phyloP scores from a whole-genome alignment of 1,284 basidiomycete genomes.

The Naganishia sp. region DNA sequence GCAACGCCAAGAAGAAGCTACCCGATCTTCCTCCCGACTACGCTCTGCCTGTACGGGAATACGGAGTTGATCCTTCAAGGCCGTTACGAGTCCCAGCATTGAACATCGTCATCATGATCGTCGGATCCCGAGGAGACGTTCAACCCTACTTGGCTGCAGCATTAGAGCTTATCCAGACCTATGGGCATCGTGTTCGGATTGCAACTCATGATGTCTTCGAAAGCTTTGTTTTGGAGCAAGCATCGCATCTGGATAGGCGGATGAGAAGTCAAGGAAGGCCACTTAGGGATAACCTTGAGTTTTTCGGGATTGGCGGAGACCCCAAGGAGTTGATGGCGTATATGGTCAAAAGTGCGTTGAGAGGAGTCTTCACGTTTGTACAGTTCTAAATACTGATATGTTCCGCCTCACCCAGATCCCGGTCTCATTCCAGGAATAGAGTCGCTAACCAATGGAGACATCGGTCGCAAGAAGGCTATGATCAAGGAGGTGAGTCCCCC shows the following conservation, averaged over 20 bases:
- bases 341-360: conserved; percentile 53
- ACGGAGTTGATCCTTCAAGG: conserved; percentile 57
- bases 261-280: conserved; percentile 2
- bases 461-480: conserved; percentile 8
- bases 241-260: background rate
- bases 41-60: conserved; percentile 58
- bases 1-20: conserved; percentile 46
- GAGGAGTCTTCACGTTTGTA: too few species aligned
- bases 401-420: conserved; percentile 39
- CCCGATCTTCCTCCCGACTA: conserved; percentile 60
- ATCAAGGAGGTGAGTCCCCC: background rate
- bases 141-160: conserved; percentile 70
- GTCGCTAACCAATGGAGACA: conserved; percentile 40
- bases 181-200: conserved; percentile 63
- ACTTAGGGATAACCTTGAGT: conserved; percentile 44
- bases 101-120: conserved; percentile 66
- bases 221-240: conserved; percentile 1
- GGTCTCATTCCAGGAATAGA: conserved; percentile 45
- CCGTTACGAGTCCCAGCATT: conserved; percentile 55
- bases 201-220: background rate
- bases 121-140: conserved; percentile 65
- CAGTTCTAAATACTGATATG: too few species aligned
- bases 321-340: conserved; percentile 51
- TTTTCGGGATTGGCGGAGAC: conserved; percentile 48
- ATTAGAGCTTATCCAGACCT: conserved; percentile 57